Base-by-base conservation (phyloP, 2,329 filamentous ascomycete species). In the Leptographium procerum region DNA sequence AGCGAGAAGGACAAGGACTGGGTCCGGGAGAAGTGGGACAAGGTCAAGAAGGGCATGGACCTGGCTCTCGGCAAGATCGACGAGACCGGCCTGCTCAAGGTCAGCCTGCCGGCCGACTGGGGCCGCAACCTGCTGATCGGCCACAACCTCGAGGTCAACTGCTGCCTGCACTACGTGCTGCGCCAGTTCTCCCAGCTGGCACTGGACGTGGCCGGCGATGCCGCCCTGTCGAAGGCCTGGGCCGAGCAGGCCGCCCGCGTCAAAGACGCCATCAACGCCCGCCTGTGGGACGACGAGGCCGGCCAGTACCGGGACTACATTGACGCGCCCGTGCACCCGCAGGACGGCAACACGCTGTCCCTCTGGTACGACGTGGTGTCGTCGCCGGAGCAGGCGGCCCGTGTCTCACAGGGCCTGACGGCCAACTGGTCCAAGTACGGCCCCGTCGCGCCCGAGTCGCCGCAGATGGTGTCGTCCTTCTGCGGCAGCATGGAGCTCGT, bases 291-390 rank as follows among this genome's bases (percentile, higher is more conserved):
- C 28, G 48, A 51, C 10, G 48, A 31, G 28, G 48, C 48, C 48
- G 48, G 48, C 2, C 26, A 16, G 13, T 51, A 51, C 26, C 48
- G 48, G 16, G 48, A 22, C 77, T 71, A 70, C 69, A 73, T 52
- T n/a, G 60, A 67, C 45, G 52, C 62, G 1, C 10, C 19, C 4
- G n/a, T 52, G 9, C 71, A 80, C 62, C 80, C 82, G 0, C 81
- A 86, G 69, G 81, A 84, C 61, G 80, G 75, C 14, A 85, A 85
- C 67, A 75, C 75, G 59, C 73, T 83, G 68, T 75, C 79, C 0
- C 68, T 83, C 4, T 69, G 78, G 51, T 80, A 79, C 60, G 71
- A 70, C 4, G 66, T 82, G 7, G 69, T 75, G 2, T 63, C 75
- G 2, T 63, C 71, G 59, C 62, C 68, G 19, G 69, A 67, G n/a